These are phyloP conservation scores for Hirschioporus abietinus DNA, from an alignment of 768 basidiomycete species.

Conservation along the genomic window DNA sequence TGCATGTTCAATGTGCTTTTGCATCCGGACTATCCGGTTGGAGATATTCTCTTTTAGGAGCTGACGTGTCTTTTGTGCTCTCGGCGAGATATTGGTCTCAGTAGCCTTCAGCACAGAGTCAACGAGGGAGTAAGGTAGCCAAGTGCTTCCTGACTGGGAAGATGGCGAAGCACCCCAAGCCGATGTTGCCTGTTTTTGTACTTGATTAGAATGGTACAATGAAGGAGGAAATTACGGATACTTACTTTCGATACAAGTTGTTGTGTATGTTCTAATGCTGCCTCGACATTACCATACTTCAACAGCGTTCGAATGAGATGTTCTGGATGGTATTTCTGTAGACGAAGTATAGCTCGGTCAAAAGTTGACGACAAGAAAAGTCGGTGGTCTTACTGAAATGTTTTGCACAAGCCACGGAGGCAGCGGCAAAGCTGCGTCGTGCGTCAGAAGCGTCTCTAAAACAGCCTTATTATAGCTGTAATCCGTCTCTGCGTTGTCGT, in stretches of 20 bases:
- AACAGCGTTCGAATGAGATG: constrained; percentile 76
- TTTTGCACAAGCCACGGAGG: constrained; percentile 82
- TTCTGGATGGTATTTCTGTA: constrained; percentile 70
- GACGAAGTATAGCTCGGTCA: constrained; percentile 6
- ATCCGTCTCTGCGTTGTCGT: constrained; percentile 69
- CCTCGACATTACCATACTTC: constrained; percentile 72
- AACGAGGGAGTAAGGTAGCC: constrained; percentile 80
- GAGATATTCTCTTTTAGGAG: constrained; percentile 56
- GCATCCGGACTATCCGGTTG: constrained; percentile 61
- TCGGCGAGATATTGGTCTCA: constrained; percentile 42
- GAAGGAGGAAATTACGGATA: constrained; percentile 1
- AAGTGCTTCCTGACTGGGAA: constrained; percentile 33
- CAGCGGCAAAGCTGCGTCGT: constrained; percentile 53
- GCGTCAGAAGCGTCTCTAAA: constrained; percentile 69
- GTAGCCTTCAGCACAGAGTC: constrained; percentile 76
- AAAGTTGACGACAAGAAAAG: constrained; percentile 4
- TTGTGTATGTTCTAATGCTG: constrained; percentile 70
- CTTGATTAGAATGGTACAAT: neutral
- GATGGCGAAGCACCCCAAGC: neutral
- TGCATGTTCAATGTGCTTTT: constrained; percentile 50
- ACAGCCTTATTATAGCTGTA: constrained; percentile 72
- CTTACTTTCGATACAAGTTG: constrained; percentile 70
- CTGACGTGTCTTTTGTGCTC: constrained; percentile 34
- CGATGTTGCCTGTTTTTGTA: neutral
- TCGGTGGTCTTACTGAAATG: constrained; percentile 49